Evolutionary conservation across 2,329 filamentous ascomycete genomes (phyloP), one percentile per base, ranked within the genome.

Genomic region (Botrytis medusae): DNA sequence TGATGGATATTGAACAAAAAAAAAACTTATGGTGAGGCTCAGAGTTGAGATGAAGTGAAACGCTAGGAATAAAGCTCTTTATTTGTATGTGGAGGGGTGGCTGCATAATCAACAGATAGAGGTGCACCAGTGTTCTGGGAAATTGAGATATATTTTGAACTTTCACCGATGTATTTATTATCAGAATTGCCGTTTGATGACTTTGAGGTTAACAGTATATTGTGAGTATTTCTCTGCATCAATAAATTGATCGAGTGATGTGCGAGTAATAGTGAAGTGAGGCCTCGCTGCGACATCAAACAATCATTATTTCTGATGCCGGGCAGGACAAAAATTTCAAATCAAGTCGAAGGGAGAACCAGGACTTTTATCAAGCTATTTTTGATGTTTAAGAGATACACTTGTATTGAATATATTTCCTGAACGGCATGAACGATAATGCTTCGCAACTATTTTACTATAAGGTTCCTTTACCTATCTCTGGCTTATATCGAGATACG

Each of bases 81-180:
- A 51, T 4, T 51, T 5, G 46, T 14, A 22, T 25, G 10, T n/a
- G 1, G n/a, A n/a, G 22, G 10, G 22, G 46, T 22, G 25, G 46
- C 22, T n/a, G 46, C 22, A 51, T n/a, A n/a, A 51, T n/a, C 22
- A 51, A 51, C 10, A n/a, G 46, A n/a, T 51, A 25, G 22, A 14
- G 22, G 12, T 25, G 14, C 4, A 12, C 25, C 9, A 51, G 22
- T 4, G 4, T 51, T n/a, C 46, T 12, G 1, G 46, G 25, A 14
- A 51, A 51, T 14, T 37, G 8, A 37, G 37, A 37, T 37, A 7
- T 37, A 37, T 37, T 37, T 37, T 37, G 37, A 37, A 37, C 8
- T 7, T 37, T 37, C 7, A 37, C 1, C 7, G 7, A 1, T 37
- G 1, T 2, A 0, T 14, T 51, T 51, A 14, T 14, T 14, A 0